Percentiles rank a stretch among this genome's conserved stretches.
Evolutionary conservation across 257 asterid genomes (phyloP).

Genomic region (Jacaranda copaia): DNA sequence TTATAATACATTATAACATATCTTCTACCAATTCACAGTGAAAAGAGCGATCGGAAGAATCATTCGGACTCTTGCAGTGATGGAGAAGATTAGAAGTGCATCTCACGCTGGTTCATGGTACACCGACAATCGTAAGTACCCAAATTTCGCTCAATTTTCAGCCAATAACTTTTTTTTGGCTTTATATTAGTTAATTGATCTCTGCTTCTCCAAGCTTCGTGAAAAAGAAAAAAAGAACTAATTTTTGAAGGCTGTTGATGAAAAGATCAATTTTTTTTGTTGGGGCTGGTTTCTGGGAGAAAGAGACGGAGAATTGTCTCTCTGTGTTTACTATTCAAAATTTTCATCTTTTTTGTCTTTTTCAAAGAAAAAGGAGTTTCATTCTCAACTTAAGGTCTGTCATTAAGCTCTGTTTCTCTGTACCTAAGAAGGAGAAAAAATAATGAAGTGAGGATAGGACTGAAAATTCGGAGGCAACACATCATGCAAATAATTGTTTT

Average conservation of each 20-base stretch:
- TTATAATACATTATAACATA: neutral
- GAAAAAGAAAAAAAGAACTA: neutral
- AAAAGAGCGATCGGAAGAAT: slow-evolving; percentile 6
- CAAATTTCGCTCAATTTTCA: slow-evolving; percentile 18
- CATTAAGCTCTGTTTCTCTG: neutral
- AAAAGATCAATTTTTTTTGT: neutral
- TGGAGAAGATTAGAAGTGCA: slow-evolving; percentile 85
- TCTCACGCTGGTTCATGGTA: slow-evolving; percentile 99
- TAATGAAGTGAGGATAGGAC: neutral
- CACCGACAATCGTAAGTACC: slow-evolving; percentile 84
- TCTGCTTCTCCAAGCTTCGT: slow-evolving; percentile 7
- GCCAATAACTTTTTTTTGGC: neutral
- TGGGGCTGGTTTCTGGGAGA: neutral
- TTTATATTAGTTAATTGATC: neutral
- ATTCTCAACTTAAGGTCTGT: neutral
- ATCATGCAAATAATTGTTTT: neutral
- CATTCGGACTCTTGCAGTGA: slow-evolving; percentile 37
- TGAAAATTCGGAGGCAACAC: neutral
- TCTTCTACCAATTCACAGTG: slow-evolving; percentile 5
- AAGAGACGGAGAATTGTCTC: slow-evolving; percentile 1
- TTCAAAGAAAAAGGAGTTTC: neutral
- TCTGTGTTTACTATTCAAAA: slow-evolving; percentile 6
- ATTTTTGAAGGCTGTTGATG: slow-evolving; percentile 18
- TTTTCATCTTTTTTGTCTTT: neutral
- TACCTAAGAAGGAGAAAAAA: neutral